A percentile compares a stretch with the other conserved stretches of the same genome.
Evolutionary conservation across 805 yeast genomes (phyloP).

Genomic region (Candida ulmi): DNA sequence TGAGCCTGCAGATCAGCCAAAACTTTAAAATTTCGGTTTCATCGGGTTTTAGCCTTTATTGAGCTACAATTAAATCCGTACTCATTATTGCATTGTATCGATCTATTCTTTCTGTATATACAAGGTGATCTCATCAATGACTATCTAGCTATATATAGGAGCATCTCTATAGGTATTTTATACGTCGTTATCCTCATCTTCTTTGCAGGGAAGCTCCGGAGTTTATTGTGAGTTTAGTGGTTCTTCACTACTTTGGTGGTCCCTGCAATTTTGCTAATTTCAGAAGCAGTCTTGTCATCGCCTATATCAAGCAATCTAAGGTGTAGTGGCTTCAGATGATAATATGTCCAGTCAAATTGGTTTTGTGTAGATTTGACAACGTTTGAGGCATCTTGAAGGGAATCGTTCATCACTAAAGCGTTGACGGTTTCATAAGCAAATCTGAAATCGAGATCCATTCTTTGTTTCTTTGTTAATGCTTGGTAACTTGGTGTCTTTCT

Average conservation of each 20-base stretch:
- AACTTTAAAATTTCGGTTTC: too few species aligned
- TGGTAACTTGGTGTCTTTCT: slow-evolving; percentile 52
- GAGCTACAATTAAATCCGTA: too few species aligned
- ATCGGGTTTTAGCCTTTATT: too few species aligned
- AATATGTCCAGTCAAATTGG: slow-evolving; percentile 63
- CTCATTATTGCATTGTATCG: too few species aligned
- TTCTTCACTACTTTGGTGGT: slow-evolving; percentile 7
- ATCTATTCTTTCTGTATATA: too few species aligned
- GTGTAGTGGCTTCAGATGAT: slow-evolving; percentile 38
- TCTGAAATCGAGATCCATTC: slow-evolving; percentile 47
- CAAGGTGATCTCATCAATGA: too few species aligned
- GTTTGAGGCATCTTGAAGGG: slow-evolving; percentile 64
- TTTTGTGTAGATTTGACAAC: slow-evolving; percentile 61
- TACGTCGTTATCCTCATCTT: too few species aligned
- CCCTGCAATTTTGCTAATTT: slow-evolving; percentile 26
- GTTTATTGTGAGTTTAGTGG: too few species aligned
- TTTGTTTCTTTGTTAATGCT: slow-evolving; percentile 27
- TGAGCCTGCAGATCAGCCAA: too few species aligned
- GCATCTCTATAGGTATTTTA: too few species aligned
- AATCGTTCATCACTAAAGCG: slow-evolving; percentile 48
- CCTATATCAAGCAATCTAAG: slow-evolving; percentile 37
- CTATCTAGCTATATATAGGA: too few species aligned
- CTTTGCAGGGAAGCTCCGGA: too few species aligned
- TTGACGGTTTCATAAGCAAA: slow-evolving; percentile 72
- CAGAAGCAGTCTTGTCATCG: slow-evolving; percentile 28